A percentile compares a stretch with the other conserved stretches of the same genome.
phyloP scores from a whole-genome alignment of 208 protist species.

The Angomonas deanei region DNA sequence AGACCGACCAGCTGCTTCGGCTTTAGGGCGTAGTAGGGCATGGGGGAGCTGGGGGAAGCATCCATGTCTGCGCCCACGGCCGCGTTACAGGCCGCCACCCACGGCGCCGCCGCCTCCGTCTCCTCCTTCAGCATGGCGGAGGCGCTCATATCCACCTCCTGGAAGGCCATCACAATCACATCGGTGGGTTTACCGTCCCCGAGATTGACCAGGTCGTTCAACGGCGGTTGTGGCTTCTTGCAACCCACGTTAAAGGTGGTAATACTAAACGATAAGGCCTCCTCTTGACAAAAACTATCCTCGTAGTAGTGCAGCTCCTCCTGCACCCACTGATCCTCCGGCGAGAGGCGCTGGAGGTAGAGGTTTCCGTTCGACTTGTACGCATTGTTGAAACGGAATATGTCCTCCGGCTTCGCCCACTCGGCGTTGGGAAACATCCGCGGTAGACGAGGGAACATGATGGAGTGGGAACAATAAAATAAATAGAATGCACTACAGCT shows the following conservation, averaged over 20 bases:
- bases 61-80: constrained; percentile 47
- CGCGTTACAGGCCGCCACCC: constrained; percentile 48
- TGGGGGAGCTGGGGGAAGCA: background rate
- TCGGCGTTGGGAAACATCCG: constrained; percentile 36
- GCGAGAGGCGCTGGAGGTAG: constrained; percentile 3
- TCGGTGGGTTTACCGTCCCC: constrained; percentile 27
- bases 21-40: constrained; percentile 68
- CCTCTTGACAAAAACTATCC: constrained; percentile 50
- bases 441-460: constrained; percentile 55
- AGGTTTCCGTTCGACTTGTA: constrained; percentile 5
- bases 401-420: constrained; percentile 44
- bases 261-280: constrained; percentile 57
- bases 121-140: constrained; percentile 81
- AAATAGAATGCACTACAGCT: background rate
- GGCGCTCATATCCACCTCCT: constrained; percentile 92
- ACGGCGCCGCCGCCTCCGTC: constrained; percentile 72
- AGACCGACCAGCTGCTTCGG: constrained; percentile 84
- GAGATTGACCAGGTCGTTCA: constrained; percentile 21
- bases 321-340: constrained; percentile 73
- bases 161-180: constrained; percentile 77
- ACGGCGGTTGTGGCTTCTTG: constrained; percentile 62
- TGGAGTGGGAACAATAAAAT: background rate
- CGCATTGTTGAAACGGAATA: constrained; percentile 22
- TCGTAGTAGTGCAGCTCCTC: constrained; percentile 74
- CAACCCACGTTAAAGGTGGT: constrained; percentile 84